Base-by-base conservation (phyloP, 805 yeast genomes). In the Hanseniaspora lachancei region DNA sequence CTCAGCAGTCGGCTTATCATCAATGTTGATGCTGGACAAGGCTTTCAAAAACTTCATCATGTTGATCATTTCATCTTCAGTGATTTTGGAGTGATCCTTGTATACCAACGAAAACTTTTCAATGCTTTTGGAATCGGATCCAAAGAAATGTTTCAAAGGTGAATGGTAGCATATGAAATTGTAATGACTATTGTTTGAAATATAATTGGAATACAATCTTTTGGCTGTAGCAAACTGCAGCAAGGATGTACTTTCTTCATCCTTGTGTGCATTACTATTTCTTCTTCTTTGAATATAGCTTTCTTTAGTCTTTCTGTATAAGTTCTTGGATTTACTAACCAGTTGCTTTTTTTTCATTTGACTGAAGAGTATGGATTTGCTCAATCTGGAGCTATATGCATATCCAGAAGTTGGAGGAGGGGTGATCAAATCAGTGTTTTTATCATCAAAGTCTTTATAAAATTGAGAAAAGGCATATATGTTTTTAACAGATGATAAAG, bases 331-430 rank as follows among this genome's bases (percentile, higher is more conserved):
- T 15, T 50, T 50, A 24, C 29, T 41, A 5, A 50, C 54, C 5
- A 50, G 13, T 24, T 50, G 54, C 12, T 18, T 50, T 41, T 50
- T 50, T 42, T 50, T 50, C 41, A 50, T 43, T 35, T 50, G 54
- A 35, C 54, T 50, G 23, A 34, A 50, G 2, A 36, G 38, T 15
- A 50, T 21, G 13, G 54, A 41, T 35, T 20, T 50, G 36, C 48
- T 50, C 12, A 50, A 13, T 42, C n/a, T 42, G 5, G 48, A 50
- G 3, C 29, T 23, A n/a, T 34, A 46, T 1, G 18, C 12, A 46
- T 34, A 10, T 13, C 9, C n/a, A 34, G 27, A 6, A 12, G 39
- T 6, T 27, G n/a, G 8, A 15, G 36, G 8, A n/a, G 21, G 18
- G 12, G 15, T 20, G 23, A 15, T 13, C 5, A 20, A 2, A 20